Evolutionary conservation across 23 red algal species (phyloP).

Genomic region (Chondrus crispus): DNA sequence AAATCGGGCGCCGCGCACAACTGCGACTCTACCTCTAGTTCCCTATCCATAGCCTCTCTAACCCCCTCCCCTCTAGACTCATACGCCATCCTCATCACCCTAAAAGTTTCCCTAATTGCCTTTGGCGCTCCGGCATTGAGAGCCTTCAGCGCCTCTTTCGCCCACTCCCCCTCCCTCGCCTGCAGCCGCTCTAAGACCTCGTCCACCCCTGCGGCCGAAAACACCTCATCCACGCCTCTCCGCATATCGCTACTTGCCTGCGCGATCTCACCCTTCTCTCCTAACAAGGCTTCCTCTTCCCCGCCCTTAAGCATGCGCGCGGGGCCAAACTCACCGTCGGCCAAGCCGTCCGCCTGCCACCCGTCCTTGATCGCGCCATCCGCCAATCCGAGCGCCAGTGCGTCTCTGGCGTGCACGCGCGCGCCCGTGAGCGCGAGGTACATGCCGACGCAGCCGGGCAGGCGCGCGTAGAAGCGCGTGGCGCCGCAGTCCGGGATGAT

Average conservation of each 20-base stretch:
- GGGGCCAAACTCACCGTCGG: neutral
- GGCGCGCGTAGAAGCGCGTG: slow-evolving; percentile 5
- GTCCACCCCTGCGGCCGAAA: neutral
- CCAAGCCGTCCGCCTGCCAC: neutral
- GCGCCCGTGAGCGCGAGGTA: slow-evolving; percentile 36
- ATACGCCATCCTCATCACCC: slow-evolving; percentile 43
- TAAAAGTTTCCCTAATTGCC: slow-evolving; percentile 25
- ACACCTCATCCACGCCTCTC: slow-evolving; percentile 18
- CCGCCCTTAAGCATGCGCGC: neutral
- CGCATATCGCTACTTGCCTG: slow-evolving; percentile 11
- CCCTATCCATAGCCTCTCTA: slow-evolving; percentile 9
- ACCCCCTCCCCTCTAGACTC: neutral
- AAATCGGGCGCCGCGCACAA: slow-evolving; percentile 21
- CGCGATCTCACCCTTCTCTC: neutral
- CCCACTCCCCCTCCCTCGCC: slow-evolving; percentile 5
- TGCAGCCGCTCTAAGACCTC: neutral
- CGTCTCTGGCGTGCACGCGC: slow-evolving; percentile 21
- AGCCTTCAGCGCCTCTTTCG: neutral
- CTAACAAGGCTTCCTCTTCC: neutral
- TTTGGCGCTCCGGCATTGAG: slow-evolving; percentile 11
- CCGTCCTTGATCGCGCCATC: neutral
- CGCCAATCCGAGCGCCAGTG: slow-evolving; percentile 23
- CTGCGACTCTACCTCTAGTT: neutral
- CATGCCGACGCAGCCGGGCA: slow-evolving; percentile 56
- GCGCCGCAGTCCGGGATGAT: slow-evolving; percentile 53